Percentiles rank a stretch among this genome's conserved stretches.
Conservation (phyloP, 108 stramenopile species). For the Pseudonitzschia pungens region DNA sequence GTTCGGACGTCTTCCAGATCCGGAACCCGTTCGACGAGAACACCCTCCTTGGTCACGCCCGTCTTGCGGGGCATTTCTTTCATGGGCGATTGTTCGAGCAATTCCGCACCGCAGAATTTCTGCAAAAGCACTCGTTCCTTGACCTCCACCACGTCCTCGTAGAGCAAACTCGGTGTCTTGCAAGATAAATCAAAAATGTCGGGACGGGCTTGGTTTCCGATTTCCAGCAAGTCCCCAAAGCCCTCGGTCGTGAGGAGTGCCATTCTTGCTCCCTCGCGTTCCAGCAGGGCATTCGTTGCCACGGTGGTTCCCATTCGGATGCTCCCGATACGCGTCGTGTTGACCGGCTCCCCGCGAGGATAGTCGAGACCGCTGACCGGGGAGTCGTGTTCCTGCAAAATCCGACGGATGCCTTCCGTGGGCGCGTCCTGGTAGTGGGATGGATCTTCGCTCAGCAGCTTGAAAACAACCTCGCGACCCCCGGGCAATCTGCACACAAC, state of each 20-base stretch:
- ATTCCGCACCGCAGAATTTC: conserved; percentile 48
- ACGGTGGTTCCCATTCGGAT: conserved; percentile 96
- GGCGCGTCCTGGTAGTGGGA: conserved; percentile 95
- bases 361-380: conserved; percentile 42
- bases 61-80: conserved; percentile 35
- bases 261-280: conserved; percentile 90
- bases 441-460: conserved; percentile 94
- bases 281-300: conserved; percentile 96
- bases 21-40: conserved; percentile 59
- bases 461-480: conserved; percentile 69
- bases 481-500: conserved; percentile 74
- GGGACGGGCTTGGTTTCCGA: conserved; percentile 94
- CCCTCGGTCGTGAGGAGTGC: conserved; percentile 90
- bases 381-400: conserved; percentile 81
- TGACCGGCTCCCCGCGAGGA: conserved; percentile 65
- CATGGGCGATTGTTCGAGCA: conserved; percentile 20
- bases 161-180: conserved; percentile 76
- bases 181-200: conserved; percentile 88
- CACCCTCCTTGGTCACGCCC: conserved; percentile 85
- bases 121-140: conserved; percentile 90
- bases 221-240: conserved; percentile 89
- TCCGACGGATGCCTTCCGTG: conserved; percentile 94
- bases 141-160: conserved; percentile 91
- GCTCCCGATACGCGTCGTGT: conserved; percentile 76
- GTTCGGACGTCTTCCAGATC: conserved; percentile 62